These are phyloP conservation scores for Miscanthus sacchariflorus DNA, from an alignment of 202 grass and related monocot species.

Conservation along the genomic window DNA sequence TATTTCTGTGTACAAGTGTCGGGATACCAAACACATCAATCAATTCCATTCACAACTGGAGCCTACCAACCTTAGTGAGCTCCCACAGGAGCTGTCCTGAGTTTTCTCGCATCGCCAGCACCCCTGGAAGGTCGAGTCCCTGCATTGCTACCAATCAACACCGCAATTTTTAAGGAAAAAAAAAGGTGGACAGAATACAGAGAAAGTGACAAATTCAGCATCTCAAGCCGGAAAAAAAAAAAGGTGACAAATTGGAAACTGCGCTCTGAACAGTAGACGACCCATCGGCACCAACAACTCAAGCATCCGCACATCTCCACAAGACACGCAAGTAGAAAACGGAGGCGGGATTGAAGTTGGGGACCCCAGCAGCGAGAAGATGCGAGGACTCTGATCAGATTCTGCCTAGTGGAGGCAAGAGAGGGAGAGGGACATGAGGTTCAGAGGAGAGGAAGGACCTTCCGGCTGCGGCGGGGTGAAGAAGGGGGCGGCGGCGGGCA, in stretches of 20 bases:
- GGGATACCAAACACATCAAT: background rate
- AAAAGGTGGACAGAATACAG: background rate
- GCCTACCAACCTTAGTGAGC: slow-evolving; percentile 29
- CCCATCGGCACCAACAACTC: background rate
- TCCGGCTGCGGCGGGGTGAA: slow-evolving; percentile 8
- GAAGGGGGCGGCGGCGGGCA: background rate
- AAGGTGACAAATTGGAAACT: background rate
- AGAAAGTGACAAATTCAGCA: background rate
- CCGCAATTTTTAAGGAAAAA: background rate
- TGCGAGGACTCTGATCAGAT: background rate
- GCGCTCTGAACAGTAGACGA: background rate
- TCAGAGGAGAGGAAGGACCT: background rate
- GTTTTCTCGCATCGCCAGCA: slow-evolving; percentile 19
- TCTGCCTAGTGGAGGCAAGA: background rate
- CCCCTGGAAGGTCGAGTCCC: background rate
- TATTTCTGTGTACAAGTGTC: background rate
- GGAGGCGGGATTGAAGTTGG: background rate
- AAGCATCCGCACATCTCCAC: background rate
- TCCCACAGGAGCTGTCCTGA: background rate
- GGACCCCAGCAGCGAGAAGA: background rate
- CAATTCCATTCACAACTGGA: no score
- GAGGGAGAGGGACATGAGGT: background rate
- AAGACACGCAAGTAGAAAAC: slow-evolving; percentile 1
- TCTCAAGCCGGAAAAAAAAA: background rate
- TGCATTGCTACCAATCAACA: slow-evolving; percentile 10